Evolutionary conservation across 2,329 filamentous ascomycete species (phyloP), one percentile per base, ranked within the genome.

Genomic region (Epichloe coenophiala): DNA sequence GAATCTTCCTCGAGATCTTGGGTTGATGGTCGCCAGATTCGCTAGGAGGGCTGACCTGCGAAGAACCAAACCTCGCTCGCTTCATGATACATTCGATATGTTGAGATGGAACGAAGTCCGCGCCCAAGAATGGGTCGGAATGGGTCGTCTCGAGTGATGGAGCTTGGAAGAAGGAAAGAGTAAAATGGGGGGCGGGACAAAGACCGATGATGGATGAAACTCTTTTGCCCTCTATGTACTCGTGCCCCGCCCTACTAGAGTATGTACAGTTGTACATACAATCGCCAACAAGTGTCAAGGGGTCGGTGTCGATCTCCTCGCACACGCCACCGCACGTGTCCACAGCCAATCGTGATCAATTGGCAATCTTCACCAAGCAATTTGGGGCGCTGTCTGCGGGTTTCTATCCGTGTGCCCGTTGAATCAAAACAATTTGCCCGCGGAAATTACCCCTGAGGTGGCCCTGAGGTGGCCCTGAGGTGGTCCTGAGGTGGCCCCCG

Each of bases 1-100:
- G 59, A 45, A 64, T 63, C 52, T 61, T 64, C 31, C 62, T 55
- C 3, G 62, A 64, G 47, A 64, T 61, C 57, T 63, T 64, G 15
- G 62, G 58, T 42, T 57, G 56, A 52, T 55, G 54, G 31, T 52
- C 51, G 39, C 49, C 44, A 27, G 35, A 21, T 15, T 50, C 49
- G 13, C 39, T 43, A 38, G 47, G 19, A 27, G 56, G 54, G 48
- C 52, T 56, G 45, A 49, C 51, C 21, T 56, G 56, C 49, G 51
- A 52, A 44, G 53, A 40, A 27, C 54, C 55, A 39, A 55, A 50
- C 40, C 56, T 56, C 41, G 56, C 54, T 49, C 56, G 53, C 51
- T 59, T 59, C 57, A 58, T 59, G 49, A 44, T 52, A 47, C 51
- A 52, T 27, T 33, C 38, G 36, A 45, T 33, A 27, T 35, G 15